Base-by-base conservation (phyloP, 257 asterid species). In the Solanum tarapatanum region DNA sequence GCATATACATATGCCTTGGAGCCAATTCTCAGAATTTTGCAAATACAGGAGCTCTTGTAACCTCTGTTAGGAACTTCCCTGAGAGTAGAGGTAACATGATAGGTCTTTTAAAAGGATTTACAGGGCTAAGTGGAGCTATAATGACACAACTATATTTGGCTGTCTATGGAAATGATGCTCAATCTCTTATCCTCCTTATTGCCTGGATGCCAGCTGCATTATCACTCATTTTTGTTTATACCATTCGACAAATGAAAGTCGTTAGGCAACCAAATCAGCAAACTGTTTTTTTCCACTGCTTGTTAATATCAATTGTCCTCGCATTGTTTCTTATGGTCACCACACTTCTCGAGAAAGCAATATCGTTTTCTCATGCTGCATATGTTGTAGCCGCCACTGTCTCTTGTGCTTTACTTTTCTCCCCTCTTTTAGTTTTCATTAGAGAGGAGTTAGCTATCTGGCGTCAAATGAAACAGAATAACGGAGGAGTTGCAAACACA, bases 151-250 rank as follows among this genome's bases (percentile, higher is more conserved):
- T 91, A 39, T 90, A 90, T 74, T 74, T 87, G 9, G 92, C 92
- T 3, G 82, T 90, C 4, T 90, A 91, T 66, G 93, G 93, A 51
- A 89, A 80, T 73, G 93, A 91, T 58, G 77, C 90, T 7, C 85
- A 91, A 75, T 83, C 90, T 26, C 82, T 89, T 88, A 90, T 92
- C 35, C 89, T 90, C 13, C 77, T 92, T 6, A 90, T 90, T 2
- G 93, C 90, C 5, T 92, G 93, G 94, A 85, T 92, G 4, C 94
- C 94, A 0, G 93, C 94, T 0, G 91, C 87, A 19, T 70, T 92
- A 14, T 90, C 94, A 1, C 13, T 92, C 1, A 4, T 90, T 37
- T 89, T 92, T 28, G 68, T 87, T 11, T 89, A 86, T 69, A 89
- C 73, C 58, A 89, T 90, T 11, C 84, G 91, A 87, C 37, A 77